Evolutionary conservation across 495 filamentous ascomycete genomes (phyloP), one percentile per base, ranked within the genome.

Genomic region (Xylaria longipes): DNA sequence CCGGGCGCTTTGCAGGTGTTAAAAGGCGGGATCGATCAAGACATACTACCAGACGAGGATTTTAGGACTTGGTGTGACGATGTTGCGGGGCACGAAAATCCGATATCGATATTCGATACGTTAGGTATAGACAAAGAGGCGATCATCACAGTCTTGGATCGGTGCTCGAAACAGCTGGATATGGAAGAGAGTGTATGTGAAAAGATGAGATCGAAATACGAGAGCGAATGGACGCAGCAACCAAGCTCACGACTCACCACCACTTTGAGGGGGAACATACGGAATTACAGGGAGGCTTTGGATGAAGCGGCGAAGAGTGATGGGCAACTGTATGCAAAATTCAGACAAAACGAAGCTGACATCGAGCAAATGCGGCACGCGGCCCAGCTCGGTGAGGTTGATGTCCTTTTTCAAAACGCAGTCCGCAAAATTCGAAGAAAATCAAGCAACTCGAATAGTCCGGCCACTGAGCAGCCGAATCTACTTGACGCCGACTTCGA

Each of bases 181-280:
- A 91, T 95, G 89, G 96, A 99, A 80, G 97, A 98, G 83, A 96
- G 92, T 68, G 94, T 98, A 7, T 99, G 96, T 79, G 96, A 99
- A 82, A 98, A 97, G 85, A 99, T 99, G 96, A 89, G 96, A 63
- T 97, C 94, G 3, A 99, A 99, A 80, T 98, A 98, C 79, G 95
- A 96, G 39, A 87, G 84, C 14, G 96, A 98, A 57, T 99, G 96
- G 96, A 97, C 93, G 25, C 96, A 99, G 79, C 96, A 98, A 75
- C 97, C 97, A 29, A 97, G 94, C 77, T 92, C 91, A 41, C 86
- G 94, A 72, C 87, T 99, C 29, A 99, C 95, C 5, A 89, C 91
- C 3, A 98, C 95, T 0, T 85, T 99, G 39, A 87, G 94, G 64
- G 91, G 89, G 60, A 97, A 99, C 78, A 90, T 98, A 64, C 86